Percentiles rank a stretch among this genome's conserved stretches.
Evolutionary conservation across 2,329 filamentous ascomycete species (phyloP).

Genomic region (Pseudohalonectria lignicola): DNA sequence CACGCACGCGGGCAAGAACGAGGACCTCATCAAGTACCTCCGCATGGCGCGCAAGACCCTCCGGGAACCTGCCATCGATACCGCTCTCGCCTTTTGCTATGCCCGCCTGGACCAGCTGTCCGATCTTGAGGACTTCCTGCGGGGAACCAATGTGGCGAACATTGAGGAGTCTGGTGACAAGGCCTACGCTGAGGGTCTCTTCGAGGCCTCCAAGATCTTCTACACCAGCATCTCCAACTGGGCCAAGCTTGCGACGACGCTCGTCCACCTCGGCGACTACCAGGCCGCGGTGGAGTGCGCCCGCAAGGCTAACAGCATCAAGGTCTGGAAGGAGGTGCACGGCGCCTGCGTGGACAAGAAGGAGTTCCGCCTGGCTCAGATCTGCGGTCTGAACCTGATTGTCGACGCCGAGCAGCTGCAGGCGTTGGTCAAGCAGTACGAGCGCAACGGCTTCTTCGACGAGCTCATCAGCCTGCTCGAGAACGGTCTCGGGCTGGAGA

Average conservation of each 20-base stretch:
- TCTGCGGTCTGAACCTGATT: constrained; percentile 96
- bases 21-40: constrained; percentile 92
- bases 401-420: constrained; percentile 93
- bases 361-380: constrained; percentile 97
- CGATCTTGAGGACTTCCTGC: constrained; percentile 94
- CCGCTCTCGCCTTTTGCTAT: constrained; percentile 84
- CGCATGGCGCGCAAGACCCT: constrained; percentile 96
- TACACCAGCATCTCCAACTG: constrained; percentile 98
- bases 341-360: constrained; percentile 94
- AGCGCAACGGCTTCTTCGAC: constrained; percentile 94
- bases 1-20: constrained; percentile 91
- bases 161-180: constrained; percentile 97
- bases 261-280: constrained; percentile 95
- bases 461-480: constrained; percentile 92
- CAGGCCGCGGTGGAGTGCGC: constrained; percentile 96
- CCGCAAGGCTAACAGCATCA: constrained; percentile 97
- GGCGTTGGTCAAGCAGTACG: constrained; percentile 91
- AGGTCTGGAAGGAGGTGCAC: constrained; percentile 98
- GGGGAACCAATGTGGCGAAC: constrained; percentile 86
- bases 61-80: constrained; percentile 88
- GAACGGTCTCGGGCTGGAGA: constrained; percentile 86
- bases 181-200: constrained; percentile 87
- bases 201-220: constrained; percentile 98
- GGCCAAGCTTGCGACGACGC: constrained; percentile 94
- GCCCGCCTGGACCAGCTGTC: constrained; percentile 83